These are phyloP conservation scores for Blastomyces percursus DNA, from an alignment of 2,329 filamentous ascomycete genomes.

Conservation along the genomic window DNA sequence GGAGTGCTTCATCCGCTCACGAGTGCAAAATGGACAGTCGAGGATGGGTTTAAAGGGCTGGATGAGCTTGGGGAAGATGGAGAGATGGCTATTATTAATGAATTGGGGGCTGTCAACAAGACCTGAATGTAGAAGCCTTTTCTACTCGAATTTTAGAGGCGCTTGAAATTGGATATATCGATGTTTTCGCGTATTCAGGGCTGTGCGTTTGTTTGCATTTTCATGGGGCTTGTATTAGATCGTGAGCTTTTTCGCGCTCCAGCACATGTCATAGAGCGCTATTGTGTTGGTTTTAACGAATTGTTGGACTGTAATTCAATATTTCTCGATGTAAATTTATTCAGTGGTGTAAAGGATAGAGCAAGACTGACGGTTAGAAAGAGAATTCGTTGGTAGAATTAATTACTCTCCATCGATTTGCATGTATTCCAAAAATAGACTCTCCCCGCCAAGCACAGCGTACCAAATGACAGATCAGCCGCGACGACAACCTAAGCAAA, in stretches of 20 bases:
- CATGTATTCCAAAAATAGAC: too few species aligned
- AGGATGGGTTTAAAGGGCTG: constrained; percentile 73
- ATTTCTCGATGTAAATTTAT: too few species aligned
- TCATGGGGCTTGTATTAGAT: not conserved
- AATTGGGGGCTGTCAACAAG: constrained; percentile 1
- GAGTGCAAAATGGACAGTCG: constrained; percentile 64
- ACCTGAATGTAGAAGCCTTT: not conserved
- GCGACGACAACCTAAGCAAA: too few species aligned
- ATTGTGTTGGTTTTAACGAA: not conserved
- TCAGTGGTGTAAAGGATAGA: too few species aligned
- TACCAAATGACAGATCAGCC: not conserved
- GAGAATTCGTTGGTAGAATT: too few species aligned
- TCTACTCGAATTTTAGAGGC: not conserved
- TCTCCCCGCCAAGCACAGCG: not conserved
- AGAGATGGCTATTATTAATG: constrained; percentile 14
- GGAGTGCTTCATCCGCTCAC: constrained; percentile 57
- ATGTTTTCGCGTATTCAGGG: not conserved
- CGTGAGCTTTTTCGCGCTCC: not conserved
- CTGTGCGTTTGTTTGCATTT: not conserved
- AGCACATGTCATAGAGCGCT: not conserved
- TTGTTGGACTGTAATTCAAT: not conserved
- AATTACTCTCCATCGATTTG: too few species aligned
- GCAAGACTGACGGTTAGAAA: too few species aligned
- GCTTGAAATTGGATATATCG: not conserved
- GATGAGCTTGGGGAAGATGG: constrained; percentile 37